A percentile compares a stretch with the other conserved stretches of the same genome.
phyloP scores from a whole-genome alignment of 345 rosid species.

The Reutealis trisperma region DNA sequence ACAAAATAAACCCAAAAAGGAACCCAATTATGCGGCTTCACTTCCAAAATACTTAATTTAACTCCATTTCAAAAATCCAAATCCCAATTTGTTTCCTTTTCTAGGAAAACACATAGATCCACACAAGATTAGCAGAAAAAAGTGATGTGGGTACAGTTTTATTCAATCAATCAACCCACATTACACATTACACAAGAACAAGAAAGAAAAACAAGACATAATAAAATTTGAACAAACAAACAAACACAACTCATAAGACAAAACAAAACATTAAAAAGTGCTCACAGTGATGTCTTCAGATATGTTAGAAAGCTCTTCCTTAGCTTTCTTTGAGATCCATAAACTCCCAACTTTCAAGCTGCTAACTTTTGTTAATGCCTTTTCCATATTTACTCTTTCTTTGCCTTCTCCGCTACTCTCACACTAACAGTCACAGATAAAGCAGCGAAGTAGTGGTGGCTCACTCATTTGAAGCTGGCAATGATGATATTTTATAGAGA shows the following conservation, averaged over 20 bases:
- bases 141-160: not conserved
- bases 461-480: not conserved
- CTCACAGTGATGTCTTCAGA: conserved; percentile 77
- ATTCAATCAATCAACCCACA: conserved; percentile 29
- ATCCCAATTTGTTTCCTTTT: conserved; percentile 7
- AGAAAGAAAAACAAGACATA: not conserved
- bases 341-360: conserved; percentile 80
- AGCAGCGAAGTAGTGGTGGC: not conserved
- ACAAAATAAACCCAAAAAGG: not conserved
- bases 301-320: conserved; percentile 82
- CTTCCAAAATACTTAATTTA: not conserved
- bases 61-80: conserved; percentile 12
- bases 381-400: conserved; percentile 60
- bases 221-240: not conserved
- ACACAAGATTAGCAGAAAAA: conserved; percentile 17
- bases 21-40: not conserved
- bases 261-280: not conserved
- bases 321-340: conserved; percentile 96
- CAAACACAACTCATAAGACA: not conserved
- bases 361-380: conserved; percentile 78
- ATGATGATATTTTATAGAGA: not conserved
- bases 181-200: conserved; percentile 22
- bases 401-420: not conserved
- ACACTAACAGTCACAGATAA: conserved; percentile 6
- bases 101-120: conserved; percentile 18